phyloP scores from a whole-genome alignment of 371 early-diverging fungal genomes.

The Mortierella sp. region DNA sequence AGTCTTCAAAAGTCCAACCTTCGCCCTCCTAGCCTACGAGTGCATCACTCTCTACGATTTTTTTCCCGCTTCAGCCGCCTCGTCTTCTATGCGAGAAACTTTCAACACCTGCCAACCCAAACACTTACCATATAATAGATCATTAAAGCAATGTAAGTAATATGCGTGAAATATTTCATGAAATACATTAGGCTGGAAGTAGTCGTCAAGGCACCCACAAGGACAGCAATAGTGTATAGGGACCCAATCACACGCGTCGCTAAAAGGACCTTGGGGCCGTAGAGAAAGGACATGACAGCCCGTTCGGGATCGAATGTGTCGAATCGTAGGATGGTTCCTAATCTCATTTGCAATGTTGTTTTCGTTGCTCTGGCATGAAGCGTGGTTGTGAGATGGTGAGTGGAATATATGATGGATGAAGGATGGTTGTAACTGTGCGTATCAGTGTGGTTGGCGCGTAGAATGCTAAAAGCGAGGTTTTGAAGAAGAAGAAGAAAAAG shows the following conservation, averaged over 20 bases:
- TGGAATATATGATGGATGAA: not conserved
- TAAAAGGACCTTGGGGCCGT: conserved; percentile 12
- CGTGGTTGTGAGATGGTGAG: not conserved
- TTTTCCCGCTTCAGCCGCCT: not conserved
- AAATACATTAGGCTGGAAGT: conserved; percentile 27
- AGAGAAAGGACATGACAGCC: conserved; percentile 22
- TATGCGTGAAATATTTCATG: conserved; percentile 35
- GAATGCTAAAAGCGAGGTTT: not conserved
- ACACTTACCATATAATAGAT: conserved; percentile 31
- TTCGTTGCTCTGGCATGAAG: not conserved
- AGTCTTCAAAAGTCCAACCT: not conserved
- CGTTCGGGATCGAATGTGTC: conserved; percentile 20
- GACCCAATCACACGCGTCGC: conserved; percentile 20
- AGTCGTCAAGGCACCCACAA: conserved; percentile 27
- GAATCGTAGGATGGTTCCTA: conserved; percentile 14
- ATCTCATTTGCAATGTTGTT: not conserved
- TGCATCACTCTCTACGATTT: not conserved
- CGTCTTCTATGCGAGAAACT: not conserved
- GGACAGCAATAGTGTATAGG: conserved; percentile 25
- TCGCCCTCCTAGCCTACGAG: not conserved
- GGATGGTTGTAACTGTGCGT: not conserved
- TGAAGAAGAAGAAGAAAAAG: not conserved
- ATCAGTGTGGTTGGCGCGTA: too few relatives aligned
- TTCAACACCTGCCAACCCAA: conserved; percentile 18
- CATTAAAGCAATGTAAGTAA: conserved; percentile 17